Evolutionary conservation across 2,329 filamentous ascomycete genomes (phyloP).

Genomic region (Aspergillus versicolor): DNA sequence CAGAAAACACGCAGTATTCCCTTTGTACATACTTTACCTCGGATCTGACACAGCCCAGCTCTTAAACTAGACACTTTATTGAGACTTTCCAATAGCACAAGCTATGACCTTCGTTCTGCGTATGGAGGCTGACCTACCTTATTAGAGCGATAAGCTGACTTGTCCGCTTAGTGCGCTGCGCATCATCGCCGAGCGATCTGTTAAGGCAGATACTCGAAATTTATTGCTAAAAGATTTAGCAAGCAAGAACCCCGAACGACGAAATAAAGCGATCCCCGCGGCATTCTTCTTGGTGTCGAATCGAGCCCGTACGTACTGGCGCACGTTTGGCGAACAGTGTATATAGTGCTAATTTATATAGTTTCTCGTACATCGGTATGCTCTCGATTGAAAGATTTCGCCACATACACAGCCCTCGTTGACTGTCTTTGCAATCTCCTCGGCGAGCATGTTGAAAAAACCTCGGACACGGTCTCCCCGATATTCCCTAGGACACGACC

Average conservation of each 20-base stretch:
- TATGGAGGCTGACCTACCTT: conserved; percentile 51
- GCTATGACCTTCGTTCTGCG: conserved; percentile 69
- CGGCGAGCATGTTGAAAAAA: conserved; percentile 37
- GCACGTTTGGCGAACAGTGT: not conserved
- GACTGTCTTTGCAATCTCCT: conserved; percentile 44
- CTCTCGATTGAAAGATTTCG: conserved; percentile 32
- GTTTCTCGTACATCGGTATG: conserved; percentile 39
- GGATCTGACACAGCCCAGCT: conserved; percentile 38
- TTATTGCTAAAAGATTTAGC: conserved; percentile 43
- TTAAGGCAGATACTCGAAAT: conserved; percentile 40
- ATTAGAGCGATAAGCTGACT: conserved; percentile 48
- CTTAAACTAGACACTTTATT: conserved; percentile 65
- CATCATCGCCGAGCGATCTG: conserved; percentile 47
- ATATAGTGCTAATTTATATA: conserved; percentile 16
- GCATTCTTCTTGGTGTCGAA: conserved; percentile 44
- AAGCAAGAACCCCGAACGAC: conserved; percentile 36
- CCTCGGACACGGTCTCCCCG: conserved; percentile 34
- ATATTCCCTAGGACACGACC: conserved; percentile 43
- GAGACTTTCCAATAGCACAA: conserved; percentile 68
- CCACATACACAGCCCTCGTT: conserved; percentile 40
- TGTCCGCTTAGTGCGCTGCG: conserved; percentile 38
- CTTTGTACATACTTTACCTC: not conserved
- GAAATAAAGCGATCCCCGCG: conserved; percentile 43
- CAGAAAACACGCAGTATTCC: not conserved
- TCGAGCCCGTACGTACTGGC: conserved; percentile 33